Evolutionary conservation across 163 green algal genomes (phyloP).

Genomic region (Chlamydomonas reinhardtii): DNA sequence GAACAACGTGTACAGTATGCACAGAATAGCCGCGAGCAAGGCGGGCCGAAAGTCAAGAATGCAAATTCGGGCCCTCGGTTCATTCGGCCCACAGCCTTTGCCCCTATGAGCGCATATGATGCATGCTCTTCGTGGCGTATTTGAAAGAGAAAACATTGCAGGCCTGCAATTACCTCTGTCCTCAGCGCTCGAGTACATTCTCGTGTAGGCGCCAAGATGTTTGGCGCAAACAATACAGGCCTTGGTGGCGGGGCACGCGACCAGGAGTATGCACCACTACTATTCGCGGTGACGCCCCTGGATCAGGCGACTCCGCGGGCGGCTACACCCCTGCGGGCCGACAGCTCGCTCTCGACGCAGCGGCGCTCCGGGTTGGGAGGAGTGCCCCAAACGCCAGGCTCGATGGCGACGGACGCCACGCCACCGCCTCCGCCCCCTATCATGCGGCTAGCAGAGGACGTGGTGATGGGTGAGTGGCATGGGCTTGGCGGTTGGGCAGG

Average conservation of each 20-base stretch:
- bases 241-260: background rate
- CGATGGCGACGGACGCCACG: constrained; percentile 28
- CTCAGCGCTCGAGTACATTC: no score
- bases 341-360: constrained; percentile 47
- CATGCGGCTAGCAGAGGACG: constrained; percentile 44
- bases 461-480: constrained; percentile 50
- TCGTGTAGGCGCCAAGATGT: no score
- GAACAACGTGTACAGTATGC: no score
- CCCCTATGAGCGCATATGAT: no score
- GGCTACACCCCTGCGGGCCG: constrained; percentile 26
- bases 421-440: constrained; percentile 46
- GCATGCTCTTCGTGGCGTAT: no score
- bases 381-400: constrained; percentile 41
- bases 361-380: constrained; percentile 22
- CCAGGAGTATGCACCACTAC: constrained; percentile 63
- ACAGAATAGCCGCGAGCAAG: no score
- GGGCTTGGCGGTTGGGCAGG: background rate
- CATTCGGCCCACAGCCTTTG: no score
- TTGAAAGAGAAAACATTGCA: no score
- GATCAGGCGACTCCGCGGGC: constrained; percentile 51
- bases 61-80: no score
- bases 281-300: constrained; percentile 52
- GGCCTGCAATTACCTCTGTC: no score
- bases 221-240: no score
- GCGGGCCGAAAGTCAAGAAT: no score